Percentiles rank a stretch among this genome's conserved stretches.
Conservation (phyloP, 768 basidiomycete species). For the Tylopilus intermedius region DNA sequence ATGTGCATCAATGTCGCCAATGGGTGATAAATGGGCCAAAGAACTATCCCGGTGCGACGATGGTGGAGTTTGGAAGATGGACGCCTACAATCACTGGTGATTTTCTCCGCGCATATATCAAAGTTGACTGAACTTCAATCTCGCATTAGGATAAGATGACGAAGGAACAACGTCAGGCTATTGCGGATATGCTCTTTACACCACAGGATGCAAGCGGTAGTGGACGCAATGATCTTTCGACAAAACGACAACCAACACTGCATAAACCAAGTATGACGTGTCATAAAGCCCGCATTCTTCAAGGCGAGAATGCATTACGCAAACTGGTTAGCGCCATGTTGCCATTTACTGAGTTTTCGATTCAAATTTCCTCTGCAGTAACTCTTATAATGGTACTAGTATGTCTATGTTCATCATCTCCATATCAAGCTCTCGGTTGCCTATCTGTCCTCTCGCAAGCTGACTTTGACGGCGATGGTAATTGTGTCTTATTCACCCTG, state of each 20-base stretch:
- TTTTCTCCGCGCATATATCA: not conserved
- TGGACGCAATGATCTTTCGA: slow-evolving; percentile 56
- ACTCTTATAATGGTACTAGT: slow-evolving; percentile 97
- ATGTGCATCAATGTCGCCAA: slow-evolving; percentile 83
- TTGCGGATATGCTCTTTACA: slow-evolving; percentile 92
- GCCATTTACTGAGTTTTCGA: not conserved
- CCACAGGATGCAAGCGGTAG: slow-evolving; percentile 64
- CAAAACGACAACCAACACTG: slow-evolving; percentile 91
- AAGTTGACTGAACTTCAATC: slow-evolving; percentile 2
- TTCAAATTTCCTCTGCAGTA: slow-evolving; percentile 45
- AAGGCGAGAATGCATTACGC: slow-evolving; percentile 99
- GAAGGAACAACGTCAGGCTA: slow-evolving; percentile 86
- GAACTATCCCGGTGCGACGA: slow-evolving; percentile 86
- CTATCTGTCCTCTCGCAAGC: slow-evolving; percentile 37
- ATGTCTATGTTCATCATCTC: slow-evolving; percentile 23
- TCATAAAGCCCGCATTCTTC: slow-evolving; percentile 85
- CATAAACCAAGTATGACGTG: slow-evolving; percentile 99
- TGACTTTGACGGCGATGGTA: slow-evolving; percentile 91
- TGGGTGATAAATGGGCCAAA: slow-evolving; percentile 88
- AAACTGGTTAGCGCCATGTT: slow-evolving; percentile 68
- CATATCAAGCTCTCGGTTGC: not conserved
- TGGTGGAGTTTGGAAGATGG: slow-evolving; percentile 97
- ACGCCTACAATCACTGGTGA: slow-evolving; percentile 74
- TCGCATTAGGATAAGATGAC: slow-evolving; percentile 70
- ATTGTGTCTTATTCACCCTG: slow-evolving; percentile 19